Conservation (phyloP, 257 asterid genomes). For the Solanum bulbocastanum region DNA sequence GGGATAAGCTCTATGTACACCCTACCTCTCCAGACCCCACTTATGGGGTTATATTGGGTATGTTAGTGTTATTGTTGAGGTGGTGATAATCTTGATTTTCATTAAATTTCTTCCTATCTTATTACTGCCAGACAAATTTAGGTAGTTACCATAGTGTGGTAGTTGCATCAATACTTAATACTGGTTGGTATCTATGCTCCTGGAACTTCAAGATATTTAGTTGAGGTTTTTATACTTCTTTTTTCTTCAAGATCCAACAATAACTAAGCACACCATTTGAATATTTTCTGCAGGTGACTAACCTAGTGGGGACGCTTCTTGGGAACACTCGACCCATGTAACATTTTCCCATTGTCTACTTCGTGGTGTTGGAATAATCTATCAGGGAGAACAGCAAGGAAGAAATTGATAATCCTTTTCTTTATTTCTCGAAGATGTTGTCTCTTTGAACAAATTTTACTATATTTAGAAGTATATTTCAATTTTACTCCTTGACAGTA, state of each 20-base stretch:
- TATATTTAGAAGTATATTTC: background rate
- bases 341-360: background rate
- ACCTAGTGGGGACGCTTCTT: constrained; percentile 85
- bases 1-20: background rate
- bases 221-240: background rate
- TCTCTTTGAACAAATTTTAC: background rate
- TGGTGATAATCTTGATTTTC: background rate
- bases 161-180: background rate
- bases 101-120: background rate
- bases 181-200: background rate
- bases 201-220: background rate
- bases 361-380: background rate
- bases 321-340: constrained; percentile 69
- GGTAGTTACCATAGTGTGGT: background rate
- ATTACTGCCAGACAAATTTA: background rate
- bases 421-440: background rate
- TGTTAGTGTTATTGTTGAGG: background rate
- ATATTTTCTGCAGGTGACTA: constrained; percentile 63
- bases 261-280: background rate
- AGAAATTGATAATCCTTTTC: background rate
- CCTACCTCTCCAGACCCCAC: background rate
- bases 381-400: background rate
- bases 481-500: background rate
- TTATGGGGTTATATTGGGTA: background rate
- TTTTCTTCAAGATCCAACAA: background rate